Evolutionary conservation across 768 basidiomycete species (phyloP).

Genomic region (Tylopilus subfusipes): DNA sequence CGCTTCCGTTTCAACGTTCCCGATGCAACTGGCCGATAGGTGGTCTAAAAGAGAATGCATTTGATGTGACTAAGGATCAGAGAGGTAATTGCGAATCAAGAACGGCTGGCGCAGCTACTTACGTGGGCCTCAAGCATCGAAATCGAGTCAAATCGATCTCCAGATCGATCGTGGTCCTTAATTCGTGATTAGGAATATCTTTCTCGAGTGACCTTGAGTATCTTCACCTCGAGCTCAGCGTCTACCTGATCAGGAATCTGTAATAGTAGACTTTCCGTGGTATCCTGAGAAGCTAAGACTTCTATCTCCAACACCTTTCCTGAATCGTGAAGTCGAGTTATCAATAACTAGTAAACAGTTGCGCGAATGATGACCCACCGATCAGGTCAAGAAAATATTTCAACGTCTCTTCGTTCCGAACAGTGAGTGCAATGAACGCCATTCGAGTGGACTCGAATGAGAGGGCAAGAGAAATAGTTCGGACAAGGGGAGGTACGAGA

Average conservation of each 20-base stretch:
- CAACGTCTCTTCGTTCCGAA: conserved; percentile 56
- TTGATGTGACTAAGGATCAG: conserved; percentile 8
- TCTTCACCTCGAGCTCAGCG: conserved; percentile 38
- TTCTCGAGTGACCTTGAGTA: conserved; percentile 40
- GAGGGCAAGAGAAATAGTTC: conserved; percentile 40
- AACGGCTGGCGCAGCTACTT: conserved; percentile 1
- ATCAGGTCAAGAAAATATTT: conserved; percentile 40
- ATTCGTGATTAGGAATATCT: background rate
- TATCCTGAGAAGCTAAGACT: conserved; percentile 24
- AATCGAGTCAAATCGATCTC: conserved; percentile 10
- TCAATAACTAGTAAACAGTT: background rate
- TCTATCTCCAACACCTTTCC: conserved; percentile 26
- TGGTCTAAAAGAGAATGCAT: background rate
- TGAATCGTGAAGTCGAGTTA: conserved; percentile 3
- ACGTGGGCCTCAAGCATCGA: background rate
- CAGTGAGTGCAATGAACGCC: conserved; percentile 39
- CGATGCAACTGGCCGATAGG: background rate
- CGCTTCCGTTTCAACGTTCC: too few species aligned
- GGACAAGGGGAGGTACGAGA: conserved; percentile 55
- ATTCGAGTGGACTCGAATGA: conserved; percentile 12
- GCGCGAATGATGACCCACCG: conserved; percentile 16
- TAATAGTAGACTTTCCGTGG: conserved; percentile 19
- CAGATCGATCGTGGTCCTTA: conserved; percentile 15
- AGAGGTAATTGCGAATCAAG: conserved; percentile 9
- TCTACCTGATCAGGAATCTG: conserved; percentile 32